Base-by-base conservation (phyloP, 2,329 filamentous ascomycete genomes). In the Canariomyces notabilis region DNA sequence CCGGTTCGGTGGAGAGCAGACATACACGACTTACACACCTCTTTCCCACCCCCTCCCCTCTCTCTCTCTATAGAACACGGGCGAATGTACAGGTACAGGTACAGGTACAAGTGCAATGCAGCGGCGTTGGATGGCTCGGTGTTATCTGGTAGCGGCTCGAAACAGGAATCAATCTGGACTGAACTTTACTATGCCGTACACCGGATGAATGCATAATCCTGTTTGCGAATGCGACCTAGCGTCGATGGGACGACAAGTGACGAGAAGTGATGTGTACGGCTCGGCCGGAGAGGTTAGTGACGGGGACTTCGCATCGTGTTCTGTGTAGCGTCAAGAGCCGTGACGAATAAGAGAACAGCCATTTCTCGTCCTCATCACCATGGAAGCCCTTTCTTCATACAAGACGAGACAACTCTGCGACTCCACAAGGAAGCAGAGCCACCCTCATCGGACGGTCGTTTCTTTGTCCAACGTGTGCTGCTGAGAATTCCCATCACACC, bases 91-190 rank as follows among this genome's bases (percentile, higher is more conserved):
- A 29, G 9, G 19, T 82, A 78, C 80, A 84, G 51, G 64, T 77
- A 2, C 74, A 73, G 20, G 82, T 77, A 0, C 64, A 63, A 5
- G 56, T 60, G 37, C 80, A 85, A 55, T 65, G 65, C 1, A 71
- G 72, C 44, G 48, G 38, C 0, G 59, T 34, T 47, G 44, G 38
- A 8, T 29, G 9, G 26, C 26, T 29, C 26, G 26, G 9, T 29
- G 26, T n/a, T n/a, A n/a, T n/a, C 26, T 29, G 26, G 26, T 29
- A 29, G 9, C 14, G 26, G 26, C 9, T 29, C 9, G 26, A 29
- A 11, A 29, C 14, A 11, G 26, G 14, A 29, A 11, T 29, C 14
- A 29, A 29, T 9, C 7, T 29, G 26, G 9, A 12, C 14, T 29
- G 26, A 11, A 9, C 4, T 29, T 5, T 29, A 12, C n/a, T 29